Conservation (phyloP, 2,329 filamentous ascomycete genomes). For the Aspergillus glaucus region DNA sequence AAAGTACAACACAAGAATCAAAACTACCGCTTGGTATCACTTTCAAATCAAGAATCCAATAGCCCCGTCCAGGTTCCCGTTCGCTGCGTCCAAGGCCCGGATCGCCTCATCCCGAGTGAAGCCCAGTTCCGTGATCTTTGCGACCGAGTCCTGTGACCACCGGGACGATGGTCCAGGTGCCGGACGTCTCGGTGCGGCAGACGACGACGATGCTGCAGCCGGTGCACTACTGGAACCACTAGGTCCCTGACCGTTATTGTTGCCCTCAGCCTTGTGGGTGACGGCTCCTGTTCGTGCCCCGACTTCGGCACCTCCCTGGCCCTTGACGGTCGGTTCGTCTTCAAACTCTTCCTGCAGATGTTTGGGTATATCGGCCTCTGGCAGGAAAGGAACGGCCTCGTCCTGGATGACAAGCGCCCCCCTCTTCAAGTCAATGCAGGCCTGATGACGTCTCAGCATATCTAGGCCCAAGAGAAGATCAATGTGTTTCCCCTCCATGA, state of each 20-base stretch:
- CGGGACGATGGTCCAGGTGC: constrained; percentile 24
- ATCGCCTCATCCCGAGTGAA: constrained; percentile 71
- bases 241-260: constrained; percentile 6
- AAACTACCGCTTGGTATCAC: neutral
- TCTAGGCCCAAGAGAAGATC: constrained; percentile 89
- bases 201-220: constrained; percentile 13
- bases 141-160: constrained; percentile 59
- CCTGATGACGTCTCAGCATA: constrained; percentile 95
- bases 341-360: constrained; percentile 63
- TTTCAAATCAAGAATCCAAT: constrained; percentile 64
- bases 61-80: constrained; percentile 83
- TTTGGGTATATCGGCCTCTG: constrained; percentile 91
- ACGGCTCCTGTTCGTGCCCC: constrained; percentile 72
- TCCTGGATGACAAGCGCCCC: constrained; percentile 84
- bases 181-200: constrained; percentile 15
- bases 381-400: constrained; percentile 80
- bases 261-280: constrained; percentile 28
- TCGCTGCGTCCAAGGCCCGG: constrained; percentile 72
- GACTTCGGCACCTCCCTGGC: constrained; percentile 82
- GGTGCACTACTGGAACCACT: constrained; percentile 11
- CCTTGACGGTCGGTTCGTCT: constrained; percentile 75
- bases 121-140: constrained; percentile 70
- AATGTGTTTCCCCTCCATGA: constrained; percentile 98
- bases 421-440: constrained; percentile 77
- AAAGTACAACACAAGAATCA: neutral